Evolutionary conservation across 2,329 filamentous ascomycete species (phyloP).

Genomic region (Phialophora verrucosa): DNA sequence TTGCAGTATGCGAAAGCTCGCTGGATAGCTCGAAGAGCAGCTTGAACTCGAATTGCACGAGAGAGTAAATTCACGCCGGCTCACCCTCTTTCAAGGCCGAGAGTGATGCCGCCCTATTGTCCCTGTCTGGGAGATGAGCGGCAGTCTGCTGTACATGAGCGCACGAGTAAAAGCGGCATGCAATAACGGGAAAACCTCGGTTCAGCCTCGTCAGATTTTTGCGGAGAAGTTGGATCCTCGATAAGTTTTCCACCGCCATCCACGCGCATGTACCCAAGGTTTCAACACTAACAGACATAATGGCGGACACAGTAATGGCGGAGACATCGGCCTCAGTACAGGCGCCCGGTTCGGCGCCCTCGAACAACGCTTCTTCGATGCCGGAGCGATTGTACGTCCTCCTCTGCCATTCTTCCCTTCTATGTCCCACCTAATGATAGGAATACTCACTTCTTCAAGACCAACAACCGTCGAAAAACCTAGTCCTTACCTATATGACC

Average conservation of each 20-base stretch:
- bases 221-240: conserved; percentile 3
- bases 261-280: not conserved
- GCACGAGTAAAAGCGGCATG: not conserved
- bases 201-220: not conserved
- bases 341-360: not conserved
- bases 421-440: conserved; percentile 5
- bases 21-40: not conserved
- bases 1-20: not conserved
- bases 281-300: not conserved
- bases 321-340: conserved; percentile 7
- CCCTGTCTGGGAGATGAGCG: not conserved
- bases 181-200: not conserved
- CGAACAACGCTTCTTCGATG: conserved; percentile 38
- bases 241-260: not conserved
- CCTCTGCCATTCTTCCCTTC: conserved; percentile 16
- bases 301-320: conserved; percentile 25
- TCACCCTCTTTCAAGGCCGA: not conserved
- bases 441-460: conserved; percentile 10
- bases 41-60: not conserved
- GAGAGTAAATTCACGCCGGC: not conserved
- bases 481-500: conserved; percentile 89
- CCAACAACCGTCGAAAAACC: conserved; percentile 71
- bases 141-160: too few relatives aligned
- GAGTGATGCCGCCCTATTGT: not conserved
- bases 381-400: conserved; percentile 50